Percentiles rank a stretch among this genome's conserved stretches.
Conservation (phyloP, 257 asterid species). For the Solanum rostratum region DNA sequence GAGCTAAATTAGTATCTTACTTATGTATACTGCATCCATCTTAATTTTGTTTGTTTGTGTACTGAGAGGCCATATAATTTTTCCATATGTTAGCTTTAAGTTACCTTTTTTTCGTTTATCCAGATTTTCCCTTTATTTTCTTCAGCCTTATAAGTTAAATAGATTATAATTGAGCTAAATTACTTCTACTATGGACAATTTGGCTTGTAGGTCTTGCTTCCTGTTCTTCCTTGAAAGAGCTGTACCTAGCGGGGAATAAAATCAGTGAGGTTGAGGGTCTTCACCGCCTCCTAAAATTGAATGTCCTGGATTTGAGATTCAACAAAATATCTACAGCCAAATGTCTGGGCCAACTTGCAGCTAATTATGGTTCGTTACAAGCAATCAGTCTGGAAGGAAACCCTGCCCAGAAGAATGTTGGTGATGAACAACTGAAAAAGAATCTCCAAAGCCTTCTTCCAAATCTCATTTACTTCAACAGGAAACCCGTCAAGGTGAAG, state of each 20-base stretch:
- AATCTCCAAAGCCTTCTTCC: slow-evolving; percentile 79
- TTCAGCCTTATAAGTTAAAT: not conserved
- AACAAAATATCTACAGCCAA: slow-evolving; percentile 90
- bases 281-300: slow-evolving; percentile 85
- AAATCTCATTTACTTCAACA: slow-evolving; percentile 57
- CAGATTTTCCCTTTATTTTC: not conserved
- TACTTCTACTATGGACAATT: not conserved
- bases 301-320: slow-evolving; percentile 76
- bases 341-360: slow-evolving; percentile 94
- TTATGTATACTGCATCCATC: not conserved
- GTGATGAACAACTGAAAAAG: slow-evolving; percentile 79
- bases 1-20: not conserved
- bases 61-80: not conserved
- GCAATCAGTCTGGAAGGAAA: slow-evolving; percentile 91
- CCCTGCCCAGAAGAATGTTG: slow-evolving; percentile 92
- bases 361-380: slow-evolving; percentile 78
- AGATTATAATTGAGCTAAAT: not conserved
- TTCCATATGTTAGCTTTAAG: not conserved
- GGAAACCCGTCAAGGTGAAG: slow-evolving; percentile 67
- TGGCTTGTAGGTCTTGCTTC: slow-evolving; percentile 65
- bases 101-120: not conserved
- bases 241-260: slow-evolving; percentile 92
- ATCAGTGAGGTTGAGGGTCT: slow-evolving; percentile 98
- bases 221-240: slow-evolving; percentile 82
- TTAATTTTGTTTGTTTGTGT: too few relatives aligned